Evolutionary conservation across 2,329 filamentous ascomycete species (phyloP), one percentile per base, ranked within the genome.

Genomic region (Teratosphaeria destructans): DNA sequence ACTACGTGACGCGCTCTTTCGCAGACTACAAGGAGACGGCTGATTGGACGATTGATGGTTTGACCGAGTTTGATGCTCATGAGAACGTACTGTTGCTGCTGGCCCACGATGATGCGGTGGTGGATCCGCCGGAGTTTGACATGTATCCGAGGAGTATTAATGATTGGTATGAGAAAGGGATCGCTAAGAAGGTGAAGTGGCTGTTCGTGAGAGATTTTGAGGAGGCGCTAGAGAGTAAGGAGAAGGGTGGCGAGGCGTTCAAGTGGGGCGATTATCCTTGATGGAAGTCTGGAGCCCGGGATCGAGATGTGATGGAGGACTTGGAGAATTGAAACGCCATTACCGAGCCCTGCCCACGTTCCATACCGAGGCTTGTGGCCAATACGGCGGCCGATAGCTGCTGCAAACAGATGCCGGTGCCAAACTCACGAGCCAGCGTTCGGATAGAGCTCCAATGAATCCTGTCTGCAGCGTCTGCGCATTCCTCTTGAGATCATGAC

Each of bases 171-270:
- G 59, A 67, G 58, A 68, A 70, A 47, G 68, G 66, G 3, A 55
- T 65, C n/a, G 67, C 61, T 19, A 57, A 65, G 62, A 70, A 68
- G 53, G 61, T 68, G 27, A 68, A 66, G 57, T 72, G 69, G 69
- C 65, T 72, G 57, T 84, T 83, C 65, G 67, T 83, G 64, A 73
- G 70, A 37, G 80, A 82, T 60, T 81, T 81, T 63, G 72, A 75
- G 6, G 67, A 71, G 32, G 78, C 76, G 0, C 70, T 80, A 39
- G 66, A 69, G 49, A 58, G 57, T 8, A 68, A 67, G 54, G 62
- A 66, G 62, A 64, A 65, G 23, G 62, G 62, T 5, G 59, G 56
- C n/a, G 32, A 62, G 32, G 53, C 60, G 7, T 62, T 59, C 52
- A 56, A 35, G 16, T 63, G 62, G 62, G 62, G 61, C 7, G 54